A percentile compares a stretch with the other conserved stretches of the same genome.
Conservation (phyloP, 192 early-diverging fungal genomes). For the Backusella sp. region DNA sequence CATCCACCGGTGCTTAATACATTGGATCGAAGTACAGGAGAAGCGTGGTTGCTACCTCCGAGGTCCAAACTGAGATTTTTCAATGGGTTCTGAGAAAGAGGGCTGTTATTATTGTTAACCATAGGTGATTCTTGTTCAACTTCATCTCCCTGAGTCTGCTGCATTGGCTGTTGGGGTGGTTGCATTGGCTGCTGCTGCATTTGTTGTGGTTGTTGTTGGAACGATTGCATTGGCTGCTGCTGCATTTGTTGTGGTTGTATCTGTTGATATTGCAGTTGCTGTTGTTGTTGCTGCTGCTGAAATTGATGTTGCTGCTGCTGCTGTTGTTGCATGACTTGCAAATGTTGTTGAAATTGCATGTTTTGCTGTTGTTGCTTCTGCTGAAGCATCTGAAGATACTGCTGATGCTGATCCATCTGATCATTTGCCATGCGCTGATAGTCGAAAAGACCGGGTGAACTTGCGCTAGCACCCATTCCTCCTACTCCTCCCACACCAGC, state of each 20-base stretch:
- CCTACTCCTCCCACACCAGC: slow-evolving; percentile 7
- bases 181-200: neutral
- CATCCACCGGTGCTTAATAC: slow-evolving; percentile 18
- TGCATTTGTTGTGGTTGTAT: neutral
- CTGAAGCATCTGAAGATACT: slow-evolving; percentile 37
- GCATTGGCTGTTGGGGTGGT: neutral
- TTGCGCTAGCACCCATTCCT: neutral
- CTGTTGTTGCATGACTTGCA: slow-evolving; percentile 24
- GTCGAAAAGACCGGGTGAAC: slow-evolving; percentile 21
- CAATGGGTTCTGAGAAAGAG: neutral
- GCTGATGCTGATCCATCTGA: slow-evolving; percentile 41
- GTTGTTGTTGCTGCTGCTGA: slow-evolving; percentile 3
- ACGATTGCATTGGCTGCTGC: neutral
- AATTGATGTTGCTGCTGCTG: slow-evolving; percentile 10
- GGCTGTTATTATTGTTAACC: neutral
- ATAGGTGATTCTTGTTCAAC: neutral
- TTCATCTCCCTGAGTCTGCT: neutral
- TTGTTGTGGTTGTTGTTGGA: neutral
- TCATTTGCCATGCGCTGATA: slow-evolving; percentile 18
- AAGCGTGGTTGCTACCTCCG: slow-evolving; percentile 17
- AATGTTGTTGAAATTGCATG: slow-evolving; percentile 32
- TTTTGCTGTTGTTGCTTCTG: slow-evolving; percentile 31
- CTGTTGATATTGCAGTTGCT: neutral
- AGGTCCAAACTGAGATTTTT: slow-evolving; percentile 4
- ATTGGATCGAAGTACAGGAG: slow-evolving; percentile 23